These are phyloP conservation scores for Aspergillus aculeatinus DNA, from an alignment of 2,329 filamentous ascomycete genomes.

Conservation along the genomic window DNA sequence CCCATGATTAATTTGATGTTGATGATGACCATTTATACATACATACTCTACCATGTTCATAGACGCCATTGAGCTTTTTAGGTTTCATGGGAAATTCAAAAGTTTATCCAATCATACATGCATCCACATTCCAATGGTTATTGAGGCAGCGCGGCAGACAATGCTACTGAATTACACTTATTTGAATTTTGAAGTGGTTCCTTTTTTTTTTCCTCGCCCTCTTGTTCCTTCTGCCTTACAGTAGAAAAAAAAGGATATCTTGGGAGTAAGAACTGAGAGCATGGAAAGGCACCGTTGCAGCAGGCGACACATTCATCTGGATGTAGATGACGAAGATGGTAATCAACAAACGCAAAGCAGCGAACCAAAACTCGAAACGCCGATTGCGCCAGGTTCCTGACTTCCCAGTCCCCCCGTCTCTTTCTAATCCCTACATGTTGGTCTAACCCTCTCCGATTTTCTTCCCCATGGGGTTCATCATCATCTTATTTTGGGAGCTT, in stretches of 20 bases:
- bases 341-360: constrained; percentile 17
- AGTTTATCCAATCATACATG: neutral
- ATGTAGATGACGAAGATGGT: constrained; percentile 17
- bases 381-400: constrained; percentile 28
- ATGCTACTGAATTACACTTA: no score
- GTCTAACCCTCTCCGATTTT: constrained; percentile 10
- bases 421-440: constrained; percentile 14
- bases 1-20: constrained; percentile 18
- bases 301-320: neutral
- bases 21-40: constrained; percentile 18
- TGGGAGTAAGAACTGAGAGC: neutral
- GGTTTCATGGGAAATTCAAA: neutral
- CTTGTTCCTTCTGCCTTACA: neutral
- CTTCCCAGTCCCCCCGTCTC: constrained; percentile 16
- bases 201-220: neutral
- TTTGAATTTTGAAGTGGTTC: neutral
- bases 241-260: neutral
- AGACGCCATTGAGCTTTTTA: neutral
- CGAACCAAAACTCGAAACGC: constrained; percentile 28
- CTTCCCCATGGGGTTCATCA: constrained; percentile 16
- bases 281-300: neutral
- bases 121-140: neutral
- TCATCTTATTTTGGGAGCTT: constrained; percentile 18
- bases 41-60: neutral
- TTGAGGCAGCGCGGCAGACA: no score